A percentile compares a stretch with the other conserved stretches of the same genome.
phyloP scores from a whole-genome alignment of 805 yeast genomes.

The Yarrowia sp. region DNA sequence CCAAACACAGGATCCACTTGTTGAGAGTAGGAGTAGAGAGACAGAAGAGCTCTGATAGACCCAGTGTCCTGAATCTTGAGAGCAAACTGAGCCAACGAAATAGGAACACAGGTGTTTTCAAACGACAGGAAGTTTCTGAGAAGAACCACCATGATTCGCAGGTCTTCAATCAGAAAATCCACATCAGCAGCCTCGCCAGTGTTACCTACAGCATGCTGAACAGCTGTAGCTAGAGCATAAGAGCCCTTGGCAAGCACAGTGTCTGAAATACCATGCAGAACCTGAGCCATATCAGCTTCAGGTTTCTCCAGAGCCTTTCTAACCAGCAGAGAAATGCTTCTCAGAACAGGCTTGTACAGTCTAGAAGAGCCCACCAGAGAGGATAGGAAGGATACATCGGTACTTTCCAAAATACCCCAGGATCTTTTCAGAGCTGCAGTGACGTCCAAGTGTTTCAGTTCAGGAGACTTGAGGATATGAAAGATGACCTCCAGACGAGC shows the following conservation, averaged over 20 bases:
- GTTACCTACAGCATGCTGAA: constrained; percentile 52
- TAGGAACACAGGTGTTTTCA: constrained; percentile 30
- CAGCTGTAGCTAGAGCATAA: constrained; percentile 54
- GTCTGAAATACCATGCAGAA: constrained; percentile 50
- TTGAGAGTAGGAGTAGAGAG: constrained; percentile 67
- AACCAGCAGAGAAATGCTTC: constrained; percentile 10
- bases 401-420: constrained; percentile 19
- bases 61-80: constrained; percentile 55
- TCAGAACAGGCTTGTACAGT: constrained; percentile 16
- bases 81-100: constrained; percentile 46
- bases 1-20: constrained; percentile 67
- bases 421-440: constrained; percentile 1
- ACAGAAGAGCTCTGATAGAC: constrained; percentile 59
- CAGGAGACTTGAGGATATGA: constrained; percentile 9
- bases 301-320: constrained; percentile 4
- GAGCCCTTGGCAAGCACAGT: constrained; percentile 64
- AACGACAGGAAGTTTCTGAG: constrained; percentile 53
- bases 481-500: constrained; percentile 20
- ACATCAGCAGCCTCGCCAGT: neutral
- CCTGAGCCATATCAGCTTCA: constrained; percentile 31
- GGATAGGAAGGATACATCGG: constrained; percentile 16
- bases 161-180: constrained; percentile 54
- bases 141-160: constrained; percentile 61
- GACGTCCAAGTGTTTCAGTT: neutral
- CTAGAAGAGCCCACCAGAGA: constrained; percentile 28